Conservation (phyloP, 1,284 basidiomycete genomes). For the Takashimella koratensis region DNA sequence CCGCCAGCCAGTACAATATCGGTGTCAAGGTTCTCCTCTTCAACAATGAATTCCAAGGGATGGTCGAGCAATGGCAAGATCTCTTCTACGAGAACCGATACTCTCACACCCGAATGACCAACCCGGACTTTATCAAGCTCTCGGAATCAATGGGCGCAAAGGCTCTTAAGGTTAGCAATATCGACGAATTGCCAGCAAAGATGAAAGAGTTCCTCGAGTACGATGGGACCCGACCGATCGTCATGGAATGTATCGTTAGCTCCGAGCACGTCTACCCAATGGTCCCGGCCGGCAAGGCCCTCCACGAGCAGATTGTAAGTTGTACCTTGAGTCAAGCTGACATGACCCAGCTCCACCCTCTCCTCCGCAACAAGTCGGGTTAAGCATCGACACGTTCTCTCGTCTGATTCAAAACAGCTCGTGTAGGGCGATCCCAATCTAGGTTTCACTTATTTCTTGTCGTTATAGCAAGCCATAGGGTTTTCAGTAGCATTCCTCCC, state of each 20-base stretch:
- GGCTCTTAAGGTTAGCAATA: constrained; percentile 69
- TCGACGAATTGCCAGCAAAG: constrained; percentile 78
- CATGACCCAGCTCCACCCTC: constrained; percentile 23
- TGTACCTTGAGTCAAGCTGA: neutral
- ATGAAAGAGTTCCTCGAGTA: constrained; percentile 99
- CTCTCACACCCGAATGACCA: constrained; percentile 89
- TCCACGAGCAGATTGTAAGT: constrained; percentile 73
- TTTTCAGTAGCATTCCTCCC: neutral
- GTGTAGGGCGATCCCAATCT: neutral
- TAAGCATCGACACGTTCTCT: constrained; percentile 5
- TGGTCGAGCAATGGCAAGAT: constrained; percentile 99
- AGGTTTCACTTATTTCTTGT: neutral
- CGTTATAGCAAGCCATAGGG: neutral
- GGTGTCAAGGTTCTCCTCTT: constrained; percentile 89
- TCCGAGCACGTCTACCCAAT: constrained; percentile 87
- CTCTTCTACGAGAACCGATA: constrained; percentile 89
- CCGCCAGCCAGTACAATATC: constrained; percentile 84
- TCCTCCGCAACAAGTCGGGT: constrained; percentile 24
- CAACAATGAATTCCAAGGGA: constrained; percentile 96
- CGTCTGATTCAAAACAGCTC: neutral
- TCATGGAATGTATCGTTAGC: constrained; percentile 84
- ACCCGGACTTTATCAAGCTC: constrained; percentile 89
- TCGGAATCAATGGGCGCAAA: constrained; percentile 89
- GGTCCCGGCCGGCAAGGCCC: constrained; percentile 84
- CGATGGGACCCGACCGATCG: constrained; percentile 69